Conservation (phyloP, 768 basidiomycete species). For the Gelatoporia subvermispora region DNA sequence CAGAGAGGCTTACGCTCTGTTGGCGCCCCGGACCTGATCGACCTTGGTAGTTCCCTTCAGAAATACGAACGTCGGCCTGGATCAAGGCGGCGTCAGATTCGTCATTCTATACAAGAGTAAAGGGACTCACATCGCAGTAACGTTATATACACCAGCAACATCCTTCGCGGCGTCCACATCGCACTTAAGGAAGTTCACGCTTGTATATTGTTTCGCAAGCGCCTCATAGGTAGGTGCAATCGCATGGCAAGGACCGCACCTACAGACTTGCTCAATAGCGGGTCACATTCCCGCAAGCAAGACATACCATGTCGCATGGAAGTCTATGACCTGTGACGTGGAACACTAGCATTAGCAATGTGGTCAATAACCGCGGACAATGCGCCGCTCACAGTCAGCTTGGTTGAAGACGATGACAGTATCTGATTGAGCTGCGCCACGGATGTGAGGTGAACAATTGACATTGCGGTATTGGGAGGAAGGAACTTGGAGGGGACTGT, state of each 20-base stretch:
- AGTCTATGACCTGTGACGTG: slow-evolving; percentile 67
- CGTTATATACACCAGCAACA: slow-evolving; percentile 55
- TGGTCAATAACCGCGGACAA: neutral
- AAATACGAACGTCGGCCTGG: slow-evolving; percentile 83
- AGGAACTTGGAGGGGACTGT: neutral
- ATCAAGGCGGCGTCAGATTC: neutral
- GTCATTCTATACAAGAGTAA: neutral
- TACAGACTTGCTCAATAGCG: slow-evolving; percentile 24
- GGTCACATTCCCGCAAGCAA: neutral
- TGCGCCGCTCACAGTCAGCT: slow-evolving; percentile 49
- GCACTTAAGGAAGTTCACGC: slow-evolving; percentile 80
- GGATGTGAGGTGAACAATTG: slow-evolving; percentile 60
- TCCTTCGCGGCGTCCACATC: slow-evolving; percentile 72
- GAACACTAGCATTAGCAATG: neutral
- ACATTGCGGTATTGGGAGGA: slow-evolving; percentile 31
- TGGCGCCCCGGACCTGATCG: slow-evolving; percentile 69
- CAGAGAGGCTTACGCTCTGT: slow-evolving; percentile 46
- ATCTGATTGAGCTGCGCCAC: slow-evolving; percentile 58
- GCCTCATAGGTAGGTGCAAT: slow-evolving; percentile 76
- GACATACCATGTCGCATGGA: slow-evolving; percentile 75
- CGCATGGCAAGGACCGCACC: slow-evolving; percentile 84
- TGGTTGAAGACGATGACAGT: slow-evolving; percentile 53
- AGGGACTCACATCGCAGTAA: slow-evolving; percentile 65
- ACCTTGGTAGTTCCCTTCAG: slow-evolving; percentile 62
- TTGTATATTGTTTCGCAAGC: slow-evolving; percentile 60